Evolutionary conservation across 1,284 basidiomycete genomes (phyloP), one percentile per base, ranked within the genome.

Genomic region (Gymnopus androsaceus): DNA sequence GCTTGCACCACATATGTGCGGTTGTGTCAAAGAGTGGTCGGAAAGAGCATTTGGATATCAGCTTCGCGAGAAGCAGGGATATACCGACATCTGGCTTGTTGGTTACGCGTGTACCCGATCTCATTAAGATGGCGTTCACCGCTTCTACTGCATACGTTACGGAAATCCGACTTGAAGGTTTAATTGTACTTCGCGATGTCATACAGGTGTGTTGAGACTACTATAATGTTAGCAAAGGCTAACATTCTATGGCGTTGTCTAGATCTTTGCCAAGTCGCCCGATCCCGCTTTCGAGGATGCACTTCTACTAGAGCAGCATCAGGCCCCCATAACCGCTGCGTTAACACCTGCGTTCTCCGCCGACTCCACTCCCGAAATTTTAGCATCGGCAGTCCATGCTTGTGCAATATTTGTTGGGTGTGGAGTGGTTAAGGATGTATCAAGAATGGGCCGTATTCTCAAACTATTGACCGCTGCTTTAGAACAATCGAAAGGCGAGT

Each of bases 101-200:
- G 30, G 86, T 92, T 45, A 86, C 85, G 34, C 85, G 92, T n/a
- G 85, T 96, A 2, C 83, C 88, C 0, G 97, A 99, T 71, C 76
- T 99, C 51, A 97, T 99, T 72, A 93, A 85, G 72, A 97, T 98
- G 88, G 96, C 97, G 0, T 99, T 99, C 71, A 96, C 92, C 6
- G 96, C 97, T 0, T 95, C 94, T 30, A 94, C 96, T 0, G 94
- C 97, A 1, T 90, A 95, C 68, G 95, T 98, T 44, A 94, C 92
- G 28, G 94, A 97, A 67, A 97, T 99, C 60, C 84, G 97, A 28
- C 75, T 98, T n/a, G 91, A 95, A 67, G 97, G 97, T 1, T 75
- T 99, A 23, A 80, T 91, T 7, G 92, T 99, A 2, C 74, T 99
- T 31, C 81, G 87, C 31, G 96, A 98, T 67, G 93, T 99, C 34